Percentiles rank a stretch among this genome's conserved stretches.
Evolutionary conservation across 2,329 filamentous ascomycete species (phyloP).

Genomic region (Aspergillus pseudoglaucus): DNA sequence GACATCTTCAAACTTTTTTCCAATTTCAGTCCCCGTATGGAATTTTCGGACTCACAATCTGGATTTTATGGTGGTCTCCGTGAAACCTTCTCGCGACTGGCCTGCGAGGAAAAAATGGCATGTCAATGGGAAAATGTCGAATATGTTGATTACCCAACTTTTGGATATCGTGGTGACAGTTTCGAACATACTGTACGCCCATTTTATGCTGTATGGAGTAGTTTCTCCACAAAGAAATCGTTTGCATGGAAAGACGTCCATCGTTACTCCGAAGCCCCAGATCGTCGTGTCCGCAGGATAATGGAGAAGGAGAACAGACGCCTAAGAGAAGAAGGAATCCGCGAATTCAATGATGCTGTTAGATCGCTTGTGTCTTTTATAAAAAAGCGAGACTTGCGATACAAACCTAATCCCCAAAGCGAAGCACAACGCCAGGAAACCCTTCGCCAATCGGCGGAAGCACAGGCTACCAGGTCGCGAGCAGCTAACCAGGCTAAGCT

Average conservation of each 20-base stretch:
- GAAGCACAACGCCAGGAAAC: conserved; percentile 74
- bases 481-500: conserved; percentile 74
- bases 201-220: conserved; percentile 77
- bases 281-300: conserved; percentile 69
- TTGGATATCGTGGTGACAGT: conserved; percentile 67
- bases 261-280: conserved; percentile 75
- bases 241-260: conserved; percentile 90
- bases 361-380: conserved; percentile 80
- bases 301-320: conserved; percentile 97
- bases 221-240: conserved; percentile 75
- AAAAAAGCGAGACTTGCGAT: conserved; percentile 84
- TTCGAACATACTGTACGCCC: conserved; percentile 70
- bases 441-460: conserved; percentile 69
- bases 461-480: conserved; percentile 75
- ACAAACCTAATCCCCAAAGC: conserved; percentile 66
- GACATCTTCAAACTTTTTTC: conserved; percentile 73
- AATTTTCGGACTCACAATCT: conserved; percentile 69
- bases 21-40: conserved; percentile 69
- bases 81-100: conserved; percentile 72
- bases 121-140: conserved; percentile 61
- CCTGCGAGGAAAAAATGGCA: conserved; percentile 70
- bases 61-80: conserved; percentile 81
- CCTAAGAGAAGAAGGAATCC: conserved; percentile 69
- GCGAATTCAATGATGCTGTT: conserved; percentile 90
- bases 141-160: conserved; percentile 66